Percentiles rank a stretch among this genome's conserved stretches.
phyloP scores from a whole-genome alignment of 2,329 filamentous ascomycete species.

The Fusarium chuoi region DNA sequence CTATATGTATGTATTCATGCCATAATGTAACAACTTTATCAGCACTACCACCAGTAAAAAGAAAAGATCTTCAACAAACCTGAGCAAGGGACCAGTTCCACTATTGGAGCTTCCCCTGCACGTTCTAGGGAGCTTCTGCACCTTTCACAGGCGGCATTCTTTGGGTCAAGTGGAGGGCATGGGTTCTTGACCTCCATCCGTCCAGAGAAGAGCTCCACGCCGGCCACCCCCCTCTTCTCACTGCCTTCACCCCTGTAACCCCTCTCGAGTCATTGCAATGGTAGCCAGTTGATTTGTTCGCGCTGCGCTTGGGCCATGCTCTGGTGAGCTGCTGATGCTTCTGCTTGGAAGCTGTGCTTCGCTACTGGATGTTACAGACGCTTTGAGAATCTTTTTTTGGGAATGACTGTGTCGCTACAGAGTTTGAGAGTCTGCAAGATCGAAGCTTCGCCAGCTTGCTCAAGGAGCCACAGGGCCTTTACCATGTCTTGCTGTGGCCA shows the following conservation, averaged over 20 bases:
- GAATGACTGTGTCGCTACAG: neutral
- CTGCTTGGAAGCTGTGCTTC: conserved; percentile 28
- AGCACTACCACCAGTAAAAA: conserved; percentile 20
- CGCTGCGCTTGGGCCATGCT: conserved; percentile 40
- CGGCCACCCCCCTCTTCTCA: conserved; percentile 36
- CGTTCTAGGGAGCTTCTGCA: conserved; percentile 40
- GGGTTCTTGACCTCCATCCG: conserved; percentile 34
- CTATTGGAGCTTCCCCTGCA: conserved; percentile 44
- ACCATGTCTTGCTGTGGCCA: conserved; percentile 10
- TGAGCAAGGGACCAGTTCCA: conserved; percentile 40
- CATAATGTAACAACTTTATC: neutral
- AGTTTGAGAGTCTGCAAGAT: conserved; percentile 29
- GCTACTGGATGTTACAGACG: conserved; percentile 18
- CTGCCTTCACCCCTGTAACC: conserved; percentile 39
- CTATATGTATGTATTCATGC: neutral
- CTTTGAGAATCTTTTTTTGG: conserved; percentile 6
- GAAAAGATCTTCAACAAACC: conserved; percentile 38
- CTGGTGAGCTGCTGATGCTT: conserved; percentile 38
- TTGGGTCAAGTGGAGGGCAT: conserved; percentile 20
- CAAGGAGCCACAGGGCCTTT: conserved; percentile 15
- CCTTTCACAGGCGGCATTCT: conserved; percentile 33
- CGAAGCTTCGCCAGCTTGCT: conserved; percentile 34
- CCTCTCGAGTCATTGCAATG: conserved; percentile 47
- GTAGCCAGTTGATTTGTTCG: conserved; percentile 46
- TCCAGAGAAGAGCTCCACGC: conserved; percentile 33